Conservation (phyloP, 2,329 filamentous ascomycete species). For the Chaetothyriales sp. region DNA sequence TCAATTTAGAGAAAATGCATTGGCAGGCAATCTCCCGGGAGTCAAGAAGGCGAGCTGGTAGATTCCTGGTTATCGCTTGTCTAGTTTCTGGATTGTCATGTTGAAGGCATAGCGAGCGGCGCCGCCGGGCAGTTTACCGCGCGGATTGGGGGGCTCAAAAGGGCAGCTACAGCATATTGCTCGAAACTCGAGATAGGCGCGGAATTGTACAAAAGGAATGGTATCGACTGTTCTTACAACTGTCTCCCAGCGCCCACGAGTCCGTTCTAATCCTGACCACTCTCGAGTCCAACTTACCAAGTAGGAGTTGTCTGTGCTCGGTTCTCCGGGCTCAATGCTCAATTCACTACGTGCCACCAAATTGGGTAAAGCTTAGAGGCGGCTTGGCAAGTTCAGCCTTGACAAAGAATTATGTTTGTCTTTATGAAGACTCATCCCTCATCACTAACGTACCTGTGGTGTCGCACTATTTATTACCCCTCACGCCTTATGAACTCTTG, state of each 20-base stretch:
- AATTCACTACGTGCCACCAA: neutral
- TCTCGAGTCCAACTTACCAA: neutral
- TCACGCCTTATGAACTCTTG: neutral
- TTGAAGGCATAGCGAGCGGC: no score
- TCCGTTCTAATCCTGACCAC: neutral
- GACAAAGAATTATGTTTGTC: neutral
- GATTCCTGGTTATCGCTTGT: neutral
- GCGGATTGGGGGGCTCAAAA: no score
- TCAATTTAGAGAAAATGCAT: constrained; percentile 81
- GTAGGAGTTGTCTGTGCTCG: no score
- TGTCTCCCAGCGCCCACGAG: neutral
- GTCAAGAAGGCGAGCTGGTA: constrained; percentile 97
- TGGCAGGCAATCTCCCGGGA: constrained; percentile 73
- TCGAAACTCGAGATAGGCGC: neutral
- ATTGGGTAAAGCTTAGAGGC: neutral
- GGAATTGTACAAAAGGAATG: neutral
- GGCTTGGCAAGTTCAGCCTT: neutral
- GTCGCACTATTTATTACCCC: neutral
- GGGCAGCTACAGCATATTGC: neutral
- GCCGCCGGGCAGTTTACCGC: no score
- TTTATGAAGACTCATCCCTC: neutral
- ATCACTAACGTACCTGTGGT: neutral
- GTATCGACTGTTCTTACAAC: neutral
- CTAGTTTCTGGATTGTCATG: neutral
- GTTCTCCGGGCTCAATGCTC: no score